These are phyloP conservation scores for Arachis monticola DNA, from an alignment of 331 rosid species.

Conservation along the genomic window DNA sequence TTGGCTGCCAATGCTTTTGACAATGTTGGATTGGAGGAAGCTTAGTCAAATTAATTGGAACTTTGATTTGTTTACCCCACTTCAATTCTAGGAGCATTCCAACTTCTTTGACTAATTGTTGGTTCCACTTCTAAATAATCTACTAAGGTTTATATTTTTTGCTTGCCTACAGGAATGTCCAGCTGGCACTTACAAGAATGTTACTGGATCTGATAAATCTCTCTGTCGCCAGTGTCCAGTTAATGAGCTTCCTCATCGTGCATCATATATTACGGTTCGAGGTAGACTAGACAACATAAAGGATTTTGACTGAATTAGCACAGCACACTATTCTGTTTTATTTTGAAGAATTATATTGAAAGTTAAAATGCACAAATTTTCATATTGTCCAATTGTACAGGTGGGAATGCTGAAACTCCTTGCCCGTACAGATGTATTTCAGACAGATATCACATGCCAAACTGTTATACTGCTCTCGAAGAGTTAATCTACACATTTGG, in stretches of 20 bases:
- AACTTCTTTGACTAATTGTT: conserved; percentile 37
- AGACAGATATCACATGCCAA: conserved; percentile 96
- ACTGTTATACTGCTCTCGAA: conserved; percentile 95
- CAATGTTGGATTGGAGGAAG: conserved; percentile 7
- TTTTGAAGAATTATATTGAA: conserved; percentile 23
- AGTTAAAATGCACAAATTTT: conserved; percentile 32
- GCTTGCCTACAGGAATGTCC: conserved; percentile 87
- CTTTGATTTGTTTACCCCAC: conserved; percentile 24
- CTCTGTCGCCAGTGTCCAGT: conserved; percentile 86
- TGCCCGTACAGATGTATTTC: conserved; percentile 94
- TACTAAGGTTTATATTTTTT: conserved; percentile 37
- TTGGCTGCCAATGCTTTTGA: conserved; percentile 23
- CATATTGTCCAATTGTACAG: conserved; percentile 48
- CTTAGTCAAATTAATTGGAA: conserved; percentile 21
- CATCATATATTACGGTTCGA: conserved; percentile 73
- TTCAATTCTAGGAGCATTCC: conserved; percentile 2
- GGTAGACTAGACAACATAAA: conserved; percentile 54
- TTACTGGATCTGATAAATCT: conserved; percentile 75
- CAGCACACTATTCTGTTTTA: not conserved
- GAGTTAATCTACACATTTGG: conserved; percentile 96
- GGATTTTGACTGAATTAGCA: conserved; percentile 20
- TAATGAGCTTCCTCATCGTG: conserved; percentile 86
- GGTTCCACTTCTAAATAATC: conserved; percentile 19
- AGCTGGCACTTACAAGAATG: conserved; percentile 89
- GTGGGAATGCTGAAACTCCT: conserved; percentile 84